Conservation (phyloP, 768 basidiomycete species). For the Boletales sp. region DNA sequence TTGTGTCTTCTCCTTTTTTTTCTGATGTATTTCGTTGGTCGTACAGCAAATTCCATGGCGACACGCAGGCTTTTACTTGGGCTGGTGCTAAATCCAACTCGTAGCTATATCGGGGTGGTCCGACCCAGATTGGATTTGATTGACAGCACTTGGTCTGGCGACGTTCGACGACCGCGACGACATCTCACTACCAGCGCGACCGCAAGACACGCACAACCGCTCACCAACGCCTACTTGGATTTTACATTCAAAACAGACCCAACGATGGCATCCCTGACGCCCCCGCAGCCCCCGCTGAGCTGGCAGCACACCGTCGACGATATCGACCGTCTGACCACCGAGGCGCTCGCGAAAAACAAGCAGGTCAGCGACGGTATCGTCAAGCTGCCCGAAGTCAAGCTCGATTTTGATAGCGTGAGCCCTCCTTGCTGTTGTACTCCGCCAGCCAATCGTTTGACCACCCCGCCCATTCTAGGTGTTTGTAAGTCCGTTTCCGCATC, state of each 20-base stretch:
- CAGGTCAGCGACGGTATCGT: constrained; percentile 59
- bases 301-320: constrained; percentile 72
- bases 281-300: constrained; percentile 62
- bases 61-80: neutral
- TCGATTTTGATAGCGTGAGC: constrained; percentile 66
- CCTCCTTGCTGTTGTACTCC: neutral
- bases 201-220: constrained; percentile 2
- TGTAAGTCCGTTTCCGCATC: constrained; percentile 40
- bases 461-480: constrained; percentile 50
- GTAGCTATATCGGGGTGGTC: constrained; percentile 17
- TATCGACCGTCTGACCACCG: constrained; percentile 54
- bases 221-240: neutral
- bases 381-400: constrained; percentile 52
- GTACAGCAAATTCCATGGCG: neutral
- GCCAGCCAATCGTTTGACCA: neutral
- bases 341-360: constrained; percentile 56
- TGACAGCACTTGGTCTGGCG: neutral
- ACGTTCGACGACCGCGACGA: neutral
- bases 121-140: neutral
- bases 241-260: constrained; percentile 5
- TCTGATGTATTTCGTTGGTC: constrained; percentile 4
- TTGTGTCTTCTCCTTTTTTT: neutral
- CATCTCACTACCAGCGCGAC: constrained; percentile 8
- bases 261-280: constrained; percentile 46
- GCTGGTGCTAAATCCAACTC: neutral